phyloP scores from a whole-genome alignment of 2,329 filamentous ascomycete genomes.

The Coniochaeta sp. region DNA sequence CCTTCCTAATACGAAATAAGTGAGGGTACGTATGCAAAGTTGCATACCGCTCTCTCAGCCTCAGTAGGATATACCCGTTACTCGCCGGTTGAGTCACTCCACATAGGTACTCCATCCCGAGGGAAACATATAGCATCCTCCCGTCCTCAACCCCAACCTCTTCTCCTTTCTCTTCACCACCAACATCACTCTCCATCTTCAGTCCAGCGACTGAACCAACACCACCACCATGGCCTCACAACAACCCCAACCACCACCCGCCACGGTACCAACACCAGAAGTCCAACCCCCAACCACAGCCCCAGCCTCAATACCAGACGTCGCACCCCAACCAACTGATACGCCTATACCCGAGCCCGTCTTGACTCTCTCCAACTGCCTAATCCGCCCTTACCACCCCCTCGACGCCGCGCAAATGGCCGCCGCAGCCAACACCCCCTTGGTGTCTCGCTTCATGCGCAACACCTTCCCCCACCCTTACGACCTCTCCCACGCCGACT shows the following conservation, averaged over 20 bases:
- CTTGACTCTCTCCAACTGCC: slow-evolving; percentile 20
- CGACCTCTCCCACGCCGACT: slow-evolving; percentile 28
- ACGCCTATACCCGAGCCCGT: slow-evolving; percentile 13
- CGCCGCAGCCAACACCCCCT: slow-evolving; percentile 28
- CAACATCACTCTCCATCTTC: background rate
- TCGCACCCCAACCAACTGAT: background rate
- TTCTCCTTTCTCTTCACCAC: no score
- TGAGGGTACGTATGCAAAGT: no score
- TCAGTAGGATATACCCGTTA: no score
- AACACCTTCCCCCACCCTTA: slow-evolving; percentile 41
- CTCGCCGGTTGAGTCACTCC: no score
- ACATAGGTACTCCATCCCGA: no score
- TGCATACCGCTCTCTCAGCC: no score
- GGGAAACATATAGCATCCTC: no score
- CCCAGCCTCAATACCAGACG: background rate
- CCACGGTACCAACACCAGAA: background rate
- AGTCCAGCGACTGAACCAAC: background rate
- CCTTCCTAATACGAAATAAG: no score
- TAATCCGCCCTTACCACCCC: slow-evolving; percentile 31
- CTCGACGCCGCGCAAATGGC: slow-evolving; percentile 30
- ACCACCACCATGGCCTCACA: background rate
- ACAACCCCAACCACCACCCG: background rate
- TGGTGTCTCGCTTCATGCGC: slow-evolving; percentile 31
- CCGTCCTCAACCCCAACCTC: no score
- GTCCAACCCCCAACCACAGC: background rate